Evolutionary conservation across 2,329 filamentous ascomycete genomes (phyloP).

Genomic region (Kalaharituber pfeilii): DNA sequence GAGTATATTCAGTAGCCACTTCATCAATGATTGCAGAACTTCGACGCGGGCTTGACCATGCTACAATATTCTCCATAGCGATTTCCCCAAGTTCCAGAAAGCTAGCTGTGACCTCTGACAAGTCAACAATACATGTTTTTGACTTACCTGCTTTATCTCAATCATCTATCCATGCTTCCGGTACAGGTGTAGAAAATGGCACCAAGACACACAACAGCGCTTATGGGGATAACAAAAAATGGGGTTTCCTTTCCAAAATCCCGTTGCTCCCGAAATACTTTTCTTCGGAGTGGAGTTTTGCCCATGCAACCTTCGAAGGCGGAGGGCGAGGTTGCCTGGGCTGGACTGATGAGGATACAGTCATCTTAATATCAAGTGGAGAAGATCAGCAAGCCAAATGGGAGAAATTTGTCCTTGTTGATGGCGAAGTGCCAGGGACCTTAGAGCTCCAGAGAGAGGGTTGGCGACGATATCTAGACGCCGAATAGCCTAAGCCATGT

Average conservation of each 20-base stretch:
- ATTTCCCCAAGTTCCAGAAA: slow-evolving; percentile 68
- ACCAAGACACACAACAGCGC: slow-evolving; percentile 23
- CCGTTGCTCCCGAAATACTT: slow-evolving; percentile 74
- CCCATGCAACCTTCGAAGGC: slow-evolving; percentile 63
- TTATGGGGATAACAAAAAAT: slow-evolving; percentile 49
- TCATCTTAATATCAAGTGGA: slow-evolving; percentile 61
- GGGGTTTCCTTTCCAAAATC: slow-evolving; percentile 68
- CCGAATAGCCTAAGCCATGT: slow-evolving; percentile 21
- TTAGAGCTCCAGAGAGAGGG: slow-evolving; percentile 46
- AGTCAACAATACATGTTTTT: slow-evolving; percentile 87
- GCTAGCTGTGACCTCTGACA: slow-evolving; percentile 87
- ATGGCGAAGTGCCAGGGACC: neutral
- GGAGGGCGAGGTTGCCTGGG: slow-evolving; percentile 74
- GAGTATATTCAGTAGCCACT: slow-evolving; percentile 64
- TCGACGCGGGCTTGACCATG: slow-evolving; percentile 72
- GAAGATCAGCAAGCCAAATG: slow-evolving; percentile 48
- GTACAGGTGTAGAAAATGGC: slow-evolving; percentile 14
- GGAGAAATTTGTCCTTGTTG: slow-evolving; percentile 59
- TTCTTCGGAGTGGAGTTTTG: slow-evolving; percentile 75
- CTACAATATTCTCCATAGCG: slow-evolving; percentile 69
- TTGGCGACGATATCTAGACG: slow-evolving; percentile 61
- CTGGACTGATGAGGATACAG: slow-evolving; percentile 57
- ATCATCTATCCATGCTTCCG: slow-evolving; percentile 10
- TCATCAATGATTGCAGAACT: slow-evolving; percentile 70
- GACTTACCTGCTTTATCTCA: slow-evolving; percentile 40